Evolutionary conservation across 129 eudicot genomes (phyloP), one percentile per base, ranked within the genome.

Genomic region (Chrysanthemum lavandulifolium): DNA sequence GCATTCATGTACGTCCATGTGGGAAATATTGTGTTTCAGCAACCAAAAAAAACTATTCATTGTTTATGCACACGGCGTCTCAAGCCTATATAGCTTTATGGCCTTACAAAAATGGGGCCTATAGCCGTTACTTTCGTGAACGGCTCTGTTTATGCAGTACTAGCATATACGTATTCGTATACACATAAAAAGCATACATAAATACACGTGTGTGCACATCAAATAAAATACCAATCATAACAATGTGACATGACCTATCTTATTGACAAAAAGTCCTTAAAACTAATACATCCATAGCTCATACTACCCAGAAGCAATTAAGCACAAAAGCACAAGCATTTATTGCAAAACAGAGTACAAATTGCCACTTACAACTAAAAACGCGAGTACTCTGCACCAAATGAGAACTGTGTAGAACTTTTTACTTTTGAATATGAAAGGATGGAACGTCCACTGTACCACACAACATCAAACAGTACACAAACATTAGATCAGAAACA

Each of bases 321-420:
- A 43, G 53, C 23, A 72, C 59, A 78, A 71, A 40, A 78, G 72
- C 50, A n/a, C 18, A 78, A 63, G 61, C 55, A 64, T 64, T 56
- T 65, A 55, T 64, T 71, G 82, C 65, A 14, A 6, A 58, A 54
- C 73, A 5, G 61, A 33, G 79, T 57, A 76, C 52, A 58, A 27
- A 68, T 58, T 68, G 61, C 60, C 59, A 90, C 99, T 95, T 86
- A 95, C 99, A 71, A 83, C 85, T 79, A 95, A 77, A n/a, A 88
- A 95, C 1, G 99, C 90, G 66, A 95, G 92, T 65, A 95, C 97
- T 81, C 97, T 88, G 96, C 97, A 88, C 99, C 99, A 95, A 61
- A 95, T 57, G 31, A 95, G 87, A 60, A 95, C 99, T 64, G 99
- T 95, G 88, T 95, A 95, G 77, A 95, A 88, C 81, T 88, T 95